A percentile compares a stretch with the other conserved stretches of the same genome.
Conservation (phyloP, 768 basidiomycete genomes). For the Tephrocybe sp. region DNA sequence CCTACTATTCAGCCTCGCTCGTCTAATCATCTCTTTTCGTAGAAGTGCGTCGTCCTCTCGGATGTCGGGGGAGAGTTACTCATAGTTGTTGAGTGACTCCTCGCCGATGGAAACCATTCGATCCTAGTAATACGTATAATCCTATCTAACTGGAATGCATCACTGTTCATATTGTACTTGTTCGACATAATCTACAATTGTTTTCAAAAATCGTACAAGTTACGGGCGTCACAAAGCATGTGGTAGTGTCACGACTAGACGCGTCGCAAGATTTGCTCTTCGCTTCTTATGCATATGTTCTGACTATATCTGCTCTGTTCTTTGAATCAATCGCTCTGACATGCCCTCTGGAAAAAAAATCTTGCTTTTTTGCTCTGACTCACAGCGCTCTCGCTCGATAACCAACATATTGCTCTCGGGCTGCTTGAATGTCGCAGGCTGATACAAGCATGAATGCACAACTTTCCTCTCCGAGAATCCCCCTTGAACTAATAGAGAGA, state of each 20-base stretch:
- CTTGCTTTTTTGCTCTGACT: background rate
- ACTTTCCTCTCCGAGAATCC: conserved; percentile 27
- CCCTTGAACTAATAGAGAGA: conserved; percentile 36
- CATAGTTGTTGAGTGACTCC: conserved; percentile 28
- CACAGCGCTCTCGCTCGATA: background rate
- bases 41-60: too few relatives aligned
- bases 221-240: background rate
- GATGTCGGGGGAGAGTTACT: conserved; percentile 11
- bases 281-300: too few relatives aligned
- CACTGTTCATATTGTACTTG: background rate
- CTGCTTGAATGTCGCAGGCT: background rate
- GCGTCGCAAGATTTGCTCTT: background rate
- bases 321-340: background rate
- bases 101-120: conserved; percentile 11
- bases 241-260: conserved; percentile 1
- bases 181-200: background rate
- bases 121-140: background rate
- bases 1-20: conserved; percentile 1
- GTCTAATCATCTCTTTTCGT: too few relatives aligned
- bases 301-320: too few relatives aligned
- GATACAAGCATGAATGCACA: background rate
- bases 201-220: too few relatives aligned
- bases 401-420: background rate
- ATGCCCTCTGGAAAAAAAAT: background rate
- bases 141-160: background rate